Evolutionary conservation across 257 asterid species (phyloP), one percentile per base, ranked within the genome.

Genomic region (Salvia splendens): DNA sequence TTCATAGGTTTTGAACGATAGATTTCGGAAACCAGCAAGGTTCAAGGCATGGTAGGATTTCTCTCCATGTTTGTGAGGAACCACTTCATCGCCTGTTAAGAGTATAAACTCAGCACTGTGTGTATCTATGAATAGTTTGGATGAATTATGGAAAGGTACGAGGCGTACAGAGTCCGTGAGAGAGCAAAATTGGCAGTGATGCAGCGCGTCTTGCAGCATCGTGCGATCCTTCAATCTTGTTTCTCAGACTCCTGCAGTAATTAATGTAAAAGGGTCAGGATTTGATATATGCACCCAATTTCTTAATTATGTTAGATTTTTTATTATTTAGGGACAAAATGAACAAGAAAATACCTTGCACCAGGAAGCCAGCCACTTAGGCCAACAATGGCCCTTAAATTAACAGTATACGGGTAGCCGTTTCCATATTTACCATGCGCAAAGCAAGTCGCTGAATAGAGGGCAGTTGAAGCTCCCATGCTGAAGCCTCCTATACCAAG

Each of bases 361-460:
- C 84, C 86, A 0, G 99, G 97, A 79, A 94, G 99, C 99, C 99
- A 94, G 11, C 96, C 95, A 17, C 97, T 94, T 63, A 94, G 84
- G 76, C 99, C 96, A 52, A 94, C 41, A 61, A 94, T 78, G 64
- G 93, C 91, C 77, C 85, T 80, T 40, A 94, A 78, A 69, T 78
- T 81, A 75, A 94, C 85, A 38, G 95, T 83, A 77, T 91, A 94
- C 38, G 96, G 87, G 67, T 72, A 82, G 30, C 97, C 96, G 65
- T 91, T 91, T 74, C 91, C 87, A 47, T 84, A 91, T 73, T 82
- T 87, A 28, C 97, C 97, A 5, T 82, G 96, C 1, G 89, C 86
- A 58, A 88, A 94, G 84, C 99, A 94, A 45, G 95, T 84, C 20
- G 87, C 99, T 15, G 99, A 94, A 71, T 91, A 91, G 57, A 94